A percentile compares a stretch with the other conserved stretches of the same genome.
Evolutionary conservation across 2,329 filamentous ascomycete genomes (phyloP).

Genomic region (Sporothrix schenckii): DNA sequence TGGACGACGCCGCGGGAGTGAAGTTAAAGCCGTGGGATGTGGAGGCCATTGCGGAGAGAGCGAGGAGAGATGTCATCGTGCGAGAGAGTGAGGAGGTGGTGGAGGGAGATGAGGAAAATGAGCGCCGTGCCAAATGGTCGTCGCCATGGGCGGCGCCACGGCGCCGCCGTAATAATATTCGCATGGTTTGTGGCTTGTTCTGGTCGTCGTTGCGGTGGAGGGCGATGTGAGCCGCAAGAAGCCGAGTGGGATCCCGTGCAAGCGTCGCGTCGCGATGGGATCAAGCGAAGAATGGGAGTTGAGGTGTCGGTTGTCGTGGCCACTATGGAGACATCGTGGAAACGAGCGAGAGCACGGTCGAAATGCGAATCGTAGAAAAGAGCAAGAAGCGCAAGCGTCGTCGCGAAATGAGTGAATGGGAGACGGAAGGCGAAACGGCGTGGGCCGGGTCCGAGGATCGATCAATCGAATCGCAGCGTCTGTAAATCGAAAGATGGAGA

Average conservation of each 20-base stretch:
- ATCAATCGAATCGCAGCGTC: not conserved
- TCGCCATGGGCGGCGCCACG: constrained; percentile 39
- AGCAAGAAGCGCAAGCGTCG: not conserved
- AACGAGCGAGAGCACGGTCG: not conserved
- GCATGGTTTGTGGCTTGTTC: constrained; percentile 49
- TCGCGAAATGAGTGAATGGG: constrained; percentile 6
- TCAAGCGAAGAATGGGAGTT: not conserved
- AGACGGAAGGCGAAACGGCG: not conserved
- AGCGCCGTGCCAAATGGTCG: constrained; percentile 43
- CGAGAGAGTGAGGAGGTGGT: constrained; percentile 28
- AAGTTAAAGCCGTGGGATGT: constrained; percentile 58
- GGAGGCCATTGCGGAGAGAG: constrained; percentile 49
- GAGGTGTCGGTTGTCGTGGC: not conserved
- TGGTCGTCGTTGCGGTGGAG: not conserved
- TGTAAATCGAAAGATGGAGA: not conserved
- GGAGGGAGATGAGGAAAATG: constrained; percentile 24
- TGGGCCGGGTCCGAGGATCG: not conserved
- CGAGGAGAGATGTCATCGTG: constrained; percentile 41
- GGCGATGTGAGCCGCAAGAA: not conserved
- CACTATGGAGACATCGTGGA: constrained; percentile 27
- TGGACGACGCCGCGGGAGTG: constrained; percentile 64
- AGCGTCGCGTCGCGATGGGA: constrained; percentile 10
- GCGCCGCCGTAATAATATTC: constrained; percentile 51
- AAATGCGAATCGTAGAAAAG: not conserved
- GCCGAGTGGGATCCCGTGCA: not conserved